Percentiles rank a stretch among this genome's conserved stretches.
Conservation (phyloP, 2,329 filamentous ascomycete species). For the Elsinoe perseae region DNA sequence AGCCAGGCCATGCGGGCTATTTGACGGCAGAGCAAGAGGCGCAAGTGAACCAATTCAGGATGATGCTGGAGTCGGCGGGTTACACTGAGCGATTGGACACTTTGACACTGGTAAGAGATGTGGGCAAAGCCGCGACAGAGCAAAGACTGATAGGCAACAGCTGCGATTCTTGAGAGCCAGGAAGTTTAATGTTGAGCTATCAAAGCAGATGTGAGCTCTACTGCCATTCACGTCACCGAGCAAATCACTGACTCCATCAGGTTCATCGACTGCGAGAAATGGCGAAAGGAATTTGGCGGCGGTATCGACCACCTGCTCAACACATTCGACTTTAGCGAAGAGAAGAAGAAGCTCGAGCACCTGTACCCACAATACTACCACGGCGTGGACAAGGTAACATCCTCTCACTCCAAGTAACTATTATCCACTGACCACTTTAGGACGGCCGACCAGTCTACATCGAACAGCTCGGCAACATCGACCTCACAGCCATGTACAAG, state of each 20-base stretch:
- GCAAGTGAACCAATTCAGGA: conserved; percentile 75
- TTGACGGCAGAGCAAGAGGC: conserved; percentile 82
- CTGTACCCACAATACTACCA: conserved; percentile 99
- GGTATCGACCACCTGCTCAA: conserved; percentile 70
- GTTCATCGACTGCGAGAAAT: conserved; percentile 85
- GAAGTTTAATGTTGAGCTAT: conserved; percentile 79
- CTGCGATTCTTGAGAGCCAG: conserved; percentile 86
- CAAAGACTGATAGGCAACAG: conserved; percentile 35
- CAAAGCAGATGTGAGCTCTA: conserved; percentile 74
- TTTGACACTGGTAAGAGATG: conserved; percentile 66
- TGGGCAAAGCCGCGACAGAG: not conserved
- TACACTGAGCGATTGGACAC: conserved; percentile 83
- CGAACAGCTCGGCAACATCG: conserved; percentile 88
- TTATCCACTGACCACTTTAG: conserved; percentile 38
- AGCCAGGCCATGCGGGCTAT: conserved; percentile 78
- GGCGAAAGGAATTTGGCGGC: conserved; percentile 72
- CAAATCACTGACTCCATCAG: conserved; percentile 43
- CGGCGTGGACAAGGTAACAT: conserved; percentile 73
- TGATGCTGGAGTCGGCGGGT: conserved; percentile 75
- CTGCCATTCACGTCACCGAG: too few relatives aligned
- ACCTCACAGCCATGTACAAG: conserved; percentile 82
- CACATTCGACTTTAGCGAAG: conserved; percentile 69
- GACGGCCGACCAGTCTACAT: conserved; percentile 97
- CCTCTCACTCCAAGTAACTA: not conserved
- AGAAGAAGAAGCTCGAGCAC: conserved; percentile 75